Evolutionary conservation across 106 monocot species (phyloP).

Genomic region (Dioscorea dumetorum): DNA sequence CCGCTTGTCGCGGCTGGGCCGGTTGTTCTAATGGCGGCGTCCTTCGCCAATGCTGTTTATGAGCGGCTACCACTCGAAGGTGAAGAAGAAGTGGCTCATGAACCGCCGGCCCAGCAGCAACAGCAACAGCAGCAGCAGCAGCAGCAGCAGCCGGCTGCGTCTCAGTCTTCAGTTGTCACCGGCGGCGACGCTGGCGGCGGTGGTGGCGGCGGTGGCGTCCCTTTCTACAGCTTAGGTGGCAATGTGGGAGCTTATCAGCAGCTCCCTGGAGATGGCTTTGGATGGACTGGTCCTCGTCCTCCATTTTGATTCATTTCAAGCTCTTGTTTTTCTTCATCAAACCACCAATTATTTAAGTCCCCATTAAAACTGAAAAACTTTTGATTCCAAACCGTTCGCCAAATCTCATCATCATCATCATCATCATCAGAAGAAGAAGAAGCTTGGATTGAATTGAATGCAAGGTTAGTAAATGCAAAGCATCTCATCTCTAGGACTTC

Average conservation of each 20-base stretch:
- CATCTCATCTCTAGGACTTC: not conserved
- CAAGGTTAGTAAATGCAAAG: not conserved
- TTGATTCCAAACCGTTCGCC: too few relatives aligned
- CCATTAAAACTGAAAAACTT: too few relatives aligned
- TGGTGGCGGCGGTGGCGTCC: constrained; percentile 26
- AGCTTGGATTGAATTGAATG: not conserved
- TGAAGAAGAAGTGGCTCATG: constrained; percentile 16
- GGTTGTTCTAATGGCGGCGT: constrained; percentile 54
- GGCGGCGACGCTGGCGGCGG: constrained; percentile 29
- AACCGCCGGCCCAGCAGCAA: constrained; percentile 18
- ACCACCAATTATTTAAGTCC: not conserved
- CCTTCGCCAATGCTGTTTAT: constrained; percentile 64
- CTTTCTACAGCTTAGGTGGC: constrained; percentile 42
- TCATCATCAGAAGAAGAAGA: not conserved
- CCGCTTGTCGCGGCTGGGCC: constrained; percentile 52
- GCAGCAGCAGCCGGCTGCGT: constrained; percentile 17
- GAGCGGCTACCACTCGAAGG: constrained; percentile 55
- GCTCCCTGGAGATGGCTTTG: constrained; percentile 40
- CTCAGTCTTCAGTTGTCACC: constrained; percentile 55
- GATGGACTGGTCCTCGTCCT: constrained; percentile 27
- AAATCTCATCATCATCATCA: too few relatives aligned
- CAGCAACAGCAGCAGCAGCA: constrained; percentile 20
- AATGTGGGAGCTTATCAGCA: constrained; percentile 25
- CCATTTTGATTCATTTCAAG: constrained; percentile 22
- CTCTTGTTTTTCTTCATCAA: not conserved